Conservation (phyloP, 169 alveolate genomes). For the Plasmodium berghei region DNA sequence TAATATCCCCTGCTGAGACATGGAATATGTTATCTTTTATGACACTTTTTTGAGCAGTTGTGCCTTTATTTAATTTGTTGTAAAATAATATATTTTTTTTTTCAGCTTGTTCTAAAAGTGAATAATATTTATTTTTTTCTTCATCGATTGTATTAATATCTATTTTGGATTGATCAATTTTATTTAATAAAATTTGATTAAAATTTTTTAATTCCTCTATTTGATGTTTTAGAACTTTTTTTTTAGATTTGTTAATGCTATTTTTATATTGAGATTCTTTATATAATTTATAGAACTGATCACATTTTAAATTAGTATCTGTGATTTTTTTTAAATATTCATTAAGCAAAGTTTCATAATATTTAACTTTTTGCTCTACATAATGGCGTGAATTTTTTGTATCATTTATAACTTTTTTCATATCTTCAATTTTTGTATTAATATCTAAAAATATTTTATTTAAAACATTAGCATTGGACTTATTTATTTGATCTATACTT, state of each 20-base stretch:
- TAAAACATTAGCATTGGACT: constrained; percentile 23
- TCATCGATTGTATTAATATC: constrained; percentile 20
- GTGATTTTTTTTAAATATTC: constrained; percentile 61
- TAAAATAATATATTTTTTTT: constrained; percentile 41
- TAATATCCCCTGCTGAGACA: background rate
- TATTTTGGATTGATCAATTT: constrained; percentile 27
- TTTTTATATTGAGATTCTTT: constrained; percentile 46
- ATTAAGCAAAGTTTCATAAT: constrained; percentile 24
- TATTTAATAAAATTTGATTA: constrained; percentile 30
- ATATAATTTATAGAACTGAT: constrained; percentile 55
- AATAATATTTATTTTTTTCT: constrained; percentile 51
- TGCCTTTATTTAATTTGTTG: constrained; percentile 33
- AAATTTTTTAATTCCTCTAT: constrained; percentile 35
- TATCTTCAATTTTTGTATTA: constrained; percentile 28
- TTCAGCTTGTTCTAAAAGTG: constrained; percentile 42
- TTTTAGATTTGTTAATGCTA: constrained; percentile 33
- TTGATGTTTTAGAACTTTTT: constrained; percentile 27
- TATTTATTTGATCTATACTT: constrained; percentile 1
- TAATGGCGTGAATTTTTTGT: constrained; percentile 23
- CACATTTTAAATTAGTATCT: constrained; percentile 45
- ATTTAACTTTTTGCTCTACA: constrained; percentile 46
- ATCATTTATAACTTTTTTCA: constrained; percentile 22
- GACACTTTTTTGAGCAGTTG: background rate
- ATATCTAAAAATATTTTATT: constrained; percentile 64
- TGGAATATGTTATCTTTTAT: background rate